A percentile compares a stretch with the other conserved stretches of the same genome.
Evolutionary conservation across 78 protist species (phyloP).

Genomic region (Protostelium mycophagum): DNA sequence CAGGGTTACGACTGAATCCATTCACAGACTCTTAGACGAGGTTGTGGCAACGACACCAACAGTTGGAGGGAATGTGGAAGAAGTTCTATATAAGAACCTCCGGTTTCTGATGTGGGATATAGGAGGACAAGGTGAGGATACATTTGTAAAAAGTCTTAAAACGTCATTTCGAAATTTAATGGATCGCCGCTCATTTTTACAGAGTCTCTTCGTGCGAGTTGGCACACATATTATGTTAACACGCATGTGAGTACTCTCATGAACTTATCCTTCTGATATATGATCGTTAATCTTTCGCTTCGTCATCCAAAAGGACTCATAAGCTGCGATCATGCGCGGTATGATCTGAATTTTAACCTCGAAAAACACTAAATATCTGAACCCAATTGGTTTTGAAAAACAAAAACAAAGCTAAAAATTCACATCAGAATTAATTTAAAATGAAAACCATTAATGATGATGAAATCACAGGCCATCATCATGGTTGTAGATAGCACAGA

Average conservation of each 20-base stretch:
- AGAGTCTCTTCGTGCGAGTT: constrained; percentile 64
- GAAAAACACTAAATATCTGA: no score
- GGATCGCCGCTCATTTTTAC: background rate
- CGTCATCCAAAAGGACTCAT: no score
- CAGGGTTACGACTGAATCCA: no score
- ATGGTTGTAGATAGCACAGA: constrained; percentile 83
- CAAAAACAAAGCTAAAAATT: no score
- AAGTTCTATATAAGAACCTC: constrained; percentile 75
- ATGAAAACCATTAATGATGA: no score
- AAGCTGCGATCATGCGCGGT: no score
- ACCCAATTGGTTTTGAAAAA: no score
- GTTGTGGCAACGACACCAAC: constrained; percentile 85
- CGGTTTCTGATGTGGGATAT: constrained; percentile 77
- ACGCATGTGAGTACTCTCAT: constrained; percentile 33
- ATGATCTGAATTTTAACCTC: no score
- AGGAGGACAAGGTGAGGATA: constrained; percentile 23
- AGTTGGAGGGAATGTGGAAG: constrained; percentile 85
- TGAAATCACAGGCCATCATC: constrained; percentile 50
- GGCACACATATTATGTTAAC: constrained; percentile 76
- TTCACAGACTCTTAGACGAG: constrained; percentile 55
- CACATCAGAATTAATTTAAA: no score
- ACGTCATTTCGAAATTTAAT: background rate
- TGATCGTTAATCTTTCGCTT: background rate
- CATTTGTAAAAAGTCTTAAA: background rate
- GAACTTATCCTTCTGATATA: background rate